phyloP scores from a whole-genome alignment of 1,284 basidiomycete genomes.

The Volvariella volvacea region DNA sequence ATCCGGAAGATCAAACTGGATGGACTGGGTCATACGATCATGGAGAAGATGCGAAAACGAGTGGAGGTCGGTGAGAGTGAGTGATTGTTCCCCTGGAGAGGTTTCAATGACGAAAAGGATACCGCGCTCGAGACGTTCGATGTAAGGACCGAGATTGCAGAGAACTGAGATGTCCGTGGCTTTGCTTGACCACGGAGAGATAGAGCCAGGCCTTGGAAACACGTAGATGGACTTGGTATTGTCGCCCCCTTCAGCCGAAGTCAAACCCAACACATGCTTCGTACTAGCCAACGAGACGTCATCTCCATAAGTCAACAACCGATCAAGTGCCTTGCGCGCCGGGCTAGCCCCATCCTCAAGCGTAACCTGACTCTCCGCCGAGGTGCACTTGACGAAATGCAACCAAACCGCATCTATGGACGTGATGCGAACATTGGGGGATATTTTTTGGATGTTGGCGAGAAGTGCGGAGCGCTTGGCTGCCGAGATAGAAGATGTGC shows the following conservation, averaged over 20 bases:
- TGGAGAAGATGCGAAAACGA: constrained; percentile 67
- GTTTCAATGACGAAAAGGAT: constrained; percentile 67
- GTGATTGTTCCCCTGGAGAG: constrained; percentile 30
- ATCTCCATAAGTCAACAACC: constrained; percentile 87
- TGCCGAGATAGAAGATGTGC: constrained; percentile 66
- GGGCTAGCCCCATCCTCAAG: constrained; percentile 41
- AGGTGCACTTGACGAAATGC: constrained; percentile 74
- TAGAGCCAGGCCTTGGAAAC: constrained; percentile 64
- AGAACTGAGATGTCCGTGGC: constrained; percentile 92
- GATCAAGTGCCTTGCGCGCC: constrained; percentile 54
- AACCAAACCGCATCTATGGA: constrained; percentile 83
- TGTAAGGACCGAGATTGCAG: constrained; percentile 68
- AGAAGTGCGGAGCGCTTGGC: constrained; percentile 71
- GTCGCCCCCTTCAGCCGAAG: no score
- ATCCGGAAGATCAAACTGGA: constrained; percentile 54
- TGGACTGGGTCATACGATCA: constrained; percentile 94
- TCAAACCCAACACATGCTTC: no score
- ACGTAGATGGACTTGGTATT: constrained; percentile 28
- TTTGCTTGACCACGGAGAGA: constrained; percentile 86
- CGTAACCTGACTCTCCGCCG: constrained; percentile 37
- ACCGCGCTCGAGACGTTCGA: constrained; percentile 85
- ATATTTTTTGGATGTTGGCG: constrained; percentile 48
- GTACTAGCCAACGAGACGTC: constrained; percentile 50
- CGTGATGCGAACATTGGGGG: constrained; percentile 38
- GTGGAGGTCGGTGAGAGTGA: constrained; percentile 29